Conservation (phyloP, 345 rosid species). For the Fremontodendron californicum region DNA sequence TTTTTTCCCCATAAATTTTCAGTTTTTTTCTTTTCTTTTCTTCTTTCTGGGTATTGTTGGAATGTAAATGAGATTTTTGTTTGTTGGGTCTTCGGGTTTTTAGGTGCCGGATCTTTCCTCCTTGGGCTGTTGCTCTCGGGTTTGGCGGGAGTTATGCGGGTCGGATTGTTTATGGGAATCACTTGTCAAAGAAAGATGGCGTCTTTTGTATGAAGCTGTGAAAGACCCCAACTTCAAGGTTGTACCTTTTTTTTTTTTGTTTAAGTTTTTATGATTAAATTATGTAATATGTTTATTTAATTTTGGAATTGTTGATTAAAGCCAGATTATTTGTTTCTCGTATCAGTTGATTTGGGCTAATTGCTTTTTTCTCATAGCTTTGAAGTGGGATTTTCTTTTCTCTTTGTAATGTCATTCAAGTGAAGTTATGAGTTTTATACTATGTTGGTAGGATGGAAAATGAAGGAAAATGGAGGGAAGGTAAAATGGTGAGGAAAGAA, state of each 20-base stretch:
- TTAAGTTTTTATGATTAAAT: not conserved
- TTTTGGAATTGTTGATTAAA: not conserved
- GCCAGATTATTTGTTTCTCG: not conserved
- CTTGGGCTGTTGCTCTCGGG: constrained; percentile 60
- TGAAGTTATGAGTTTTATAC: not conserved
- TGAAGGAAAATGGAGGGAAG: no score
- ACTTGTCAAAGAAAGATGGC: constrained; percentile 60
- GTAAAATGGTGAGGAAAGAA: no score
- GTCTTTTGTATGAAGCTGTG: constrained; percentile 17
- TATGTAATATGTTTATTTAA: not conserved
- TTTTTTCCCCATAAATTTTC: not conserved
- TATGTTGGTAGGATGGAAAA: no score
- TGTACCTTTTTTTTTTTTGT: not conserved
- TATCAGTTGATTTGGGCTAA: not conserved
- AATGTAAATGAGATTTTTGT: not conserved
- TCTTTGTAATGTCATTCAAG: not conserved
- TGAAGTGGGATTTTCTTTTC: not conserved
- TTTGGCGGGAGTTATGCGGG: constrained; percentile 60
- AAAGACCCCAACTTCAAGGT: constrained; percentile 16
- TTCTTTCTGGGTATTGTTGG: not conserved
- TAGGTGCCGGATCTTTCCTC: constrained; percentile 59
- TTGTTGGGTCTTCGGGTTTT: constrained; percentile 12
- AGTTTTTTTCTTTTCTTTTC: not conserved
- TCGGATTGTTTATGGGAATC: constrained; percentile 71
- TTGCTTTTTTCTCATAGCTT: not conserved